Conservation (phyloP, 2,329 filamentous ascomycete genomes). For the Macroventuria anomochaeta region DNA sequence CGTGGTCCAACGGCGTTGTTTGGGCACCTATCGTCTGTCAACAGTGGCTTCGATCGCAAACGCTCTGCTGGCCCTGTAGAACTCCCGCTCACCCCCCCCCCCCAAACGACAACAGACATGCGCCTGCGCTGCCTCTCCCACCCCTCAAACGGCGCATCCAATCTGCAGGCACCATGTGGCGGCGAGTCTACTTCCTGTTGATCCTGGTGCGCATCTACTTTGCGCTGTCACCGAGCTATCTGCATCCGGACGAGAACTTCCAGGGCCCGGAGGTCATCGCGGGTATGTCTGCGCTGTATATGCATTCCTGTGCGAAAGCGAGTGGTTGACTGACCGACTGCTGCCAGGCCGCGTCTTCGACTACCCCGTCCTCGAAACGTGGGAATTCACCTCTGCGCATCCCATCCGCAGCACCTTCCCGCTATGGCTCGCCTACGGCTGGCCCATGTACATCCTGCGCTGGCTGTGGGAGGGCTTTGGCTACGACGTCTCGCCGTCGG, state of each 20-base stretch:
- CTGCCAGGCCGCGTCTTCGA: constrained; percentile 83
- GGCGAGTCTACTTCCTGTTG: constrained; percentile 84
- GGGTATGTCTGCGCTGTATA: constrained; percentile 60
- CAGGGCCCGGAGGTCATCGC: constrained; percentile 97
- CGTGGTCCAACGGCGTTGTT: constrained; percentile 16
- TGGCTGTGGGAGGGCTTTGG: constrained; percentile 92
- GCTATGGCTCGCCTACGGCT: constrained; percentile 91
- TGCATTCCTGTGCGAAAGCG: constrained; percentile 1
- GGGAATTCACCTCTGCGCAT: constrained; percentile 90
- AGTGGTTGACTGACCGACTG: constrained; percentile 17
- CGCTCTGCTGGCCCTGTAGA: constrained; percentile 32
- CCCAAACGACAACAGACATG: constrained; percentile 43
- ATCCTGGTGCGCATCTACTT: constrained; percentile 91
- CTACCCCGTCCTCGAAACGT: constrained; percentile 87
- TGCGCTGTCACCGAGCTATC: constrained; percentile 90
- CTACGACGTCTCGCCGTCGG: constrained; percentile 79
- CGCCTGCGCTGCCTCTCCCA: constrained; percentile 31
- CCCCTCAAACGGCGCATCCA: constrained; percentile 22
- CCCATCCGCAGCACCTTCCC: constrained; percentile 97
- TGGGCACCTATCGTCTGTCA: constrained; percentile 14
- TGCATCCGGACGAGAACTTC: constrained; percentile 98
- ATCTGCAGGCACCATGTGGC: constrained; percentile 72
- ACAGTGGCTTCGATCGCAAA: constrained; percentile 20
- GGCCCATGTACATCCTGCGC: constrained; percentile 89
- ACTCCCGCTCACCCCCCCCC: constrained; percentile 18